Evolutionary conservation across 352 stramenopile species (phyloP).

Genomic region (Pythium plurisporium): DNA sequence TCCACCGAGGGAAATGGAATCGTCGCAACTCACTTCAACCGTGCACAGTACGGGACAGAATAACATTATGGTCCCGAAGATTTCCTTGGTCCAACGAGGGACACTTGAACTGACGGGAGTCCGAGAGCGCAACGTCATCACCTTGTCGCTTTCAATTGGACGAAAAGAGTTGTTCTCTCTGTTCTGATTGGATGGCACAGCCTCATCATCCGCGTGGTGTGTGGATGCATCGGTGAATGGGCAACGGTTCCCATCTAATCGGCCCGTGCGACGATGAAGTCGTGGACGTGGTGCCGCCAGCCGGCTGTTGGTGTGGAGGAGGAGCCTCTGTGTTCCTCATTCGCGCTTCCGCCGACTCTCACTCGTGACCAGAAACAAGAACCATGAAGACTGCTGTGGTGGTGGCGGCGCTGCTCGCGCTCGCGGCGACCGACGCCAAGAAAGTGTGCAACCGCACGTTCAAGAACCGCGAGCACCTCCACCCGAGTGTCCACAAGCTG

Average conservation of each 20-base stretch:
- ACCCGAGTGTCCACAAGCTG: slow-evolving; percentile 26
- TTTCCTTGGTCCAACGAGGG: background rate
- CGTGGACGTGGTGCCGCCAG: background rate
- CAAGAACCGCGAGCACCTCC: slow-evolving; percentile 65
- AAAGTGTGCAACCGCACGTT: slow-evolving; percentile 68
- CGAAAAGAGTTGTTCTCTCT: background rate
- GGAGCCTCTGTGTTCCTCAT: background rate
- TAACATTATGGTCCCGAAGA: background rate
- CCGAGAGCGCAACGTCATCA: too few relatives aligned
- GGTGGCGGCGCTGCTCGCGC: slow-evolving; percentile 11
- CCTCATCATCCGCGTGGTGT: slow-evolving; percentile 13
- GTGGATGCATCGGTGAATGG: background rate
- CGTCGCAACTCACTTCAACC: slow-evolving; percentile 19
- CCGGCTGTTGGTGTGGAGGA: too few relatives aligned
- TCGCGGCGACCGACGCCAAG: slow-evolving; percentile 20
- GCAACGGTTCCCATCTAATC: background rate
- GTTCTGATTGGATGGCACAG: slow-evolving; percentile 3
- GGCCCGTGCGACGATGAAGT: slow-evolving; percentile 6
- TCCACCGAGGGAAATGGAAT: background rate
- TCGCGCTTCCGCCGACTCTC: slow-evolving; percentile 6
- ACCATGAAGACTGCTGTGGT: slow-evolving; percentile 2
- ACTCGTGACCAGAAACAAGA: background rate
- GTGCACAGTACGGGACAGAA: slow-evolving; percentile 2
- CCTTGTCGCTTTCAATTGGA: slow-evolving; percentile 9
- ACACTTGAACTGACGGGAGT: too few relatives aligned